These are phyloP conservation scores for Mycena indigotica DNA, from an alignment of 768 basidiomycete genomes.

Conservation along the genomic window DNA sequence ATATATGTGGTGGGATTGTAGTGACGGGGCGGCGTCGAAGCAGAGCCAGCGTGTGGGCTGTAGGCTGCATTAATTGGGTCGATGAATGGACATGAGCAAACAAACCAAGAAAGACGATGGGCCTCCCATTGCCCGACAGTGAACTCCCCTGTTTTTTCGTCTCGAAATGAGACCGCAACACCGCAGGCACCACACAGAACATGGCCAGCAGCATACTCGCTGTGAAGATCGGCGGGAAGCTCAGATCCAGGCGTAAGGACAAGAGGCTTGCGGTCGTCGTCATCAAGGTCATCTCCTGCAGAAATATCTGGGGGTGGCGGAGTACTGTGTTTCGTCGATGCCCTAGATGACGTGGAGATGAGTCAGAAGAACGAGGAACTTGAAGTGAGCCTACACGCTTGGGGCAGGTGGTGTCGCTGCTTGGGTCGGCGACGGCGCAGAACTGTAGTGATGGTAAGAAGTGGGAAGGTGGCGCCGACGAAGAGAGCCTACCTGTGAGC, in stretches of 20 bases:
- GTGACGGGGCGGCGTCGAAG: neutral
- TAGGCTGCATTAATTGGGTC: neutral
- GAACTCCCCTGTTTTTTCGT: neutral
- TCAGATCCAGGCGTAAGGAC: neutral
- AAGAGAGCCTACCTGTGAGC: neutral
- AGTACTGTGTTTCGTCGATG: neutral
- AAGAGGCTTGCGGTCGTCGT: neutral
- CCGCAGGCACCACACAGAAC: neutral
- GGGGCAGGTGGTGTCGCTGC: neutral
- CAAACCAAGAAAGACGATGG: conserved; percentile 62
- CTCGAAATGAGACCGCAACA: neutral
- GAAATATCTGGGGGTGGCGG: neutral
- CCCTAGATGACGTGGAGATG: neutral
- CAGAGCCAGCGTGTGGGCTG: neutral
- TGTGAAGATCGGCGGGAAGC: neutral
- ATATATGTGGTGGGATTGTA: conserved; percentile 52
- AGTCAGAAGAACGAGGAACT: neutral
- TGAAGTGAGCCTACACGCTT: neutral
- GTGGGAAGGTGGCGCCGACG: neutral
- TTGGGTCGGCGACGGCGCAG: neutral
- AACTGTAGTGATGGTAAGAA: neutral
- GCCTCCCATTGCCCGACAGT: conserved; percentile 31
- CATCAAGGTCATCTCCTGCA: neutral
- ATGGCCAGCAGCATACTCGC: neutral
- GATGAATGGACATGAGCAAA: conserved; percentile 13